A percentile compares a stretch with the other conserved stretches of the same genome.
Conservation (phyloP, 257 asterid species). For the Solanum chaucha region DNA sequence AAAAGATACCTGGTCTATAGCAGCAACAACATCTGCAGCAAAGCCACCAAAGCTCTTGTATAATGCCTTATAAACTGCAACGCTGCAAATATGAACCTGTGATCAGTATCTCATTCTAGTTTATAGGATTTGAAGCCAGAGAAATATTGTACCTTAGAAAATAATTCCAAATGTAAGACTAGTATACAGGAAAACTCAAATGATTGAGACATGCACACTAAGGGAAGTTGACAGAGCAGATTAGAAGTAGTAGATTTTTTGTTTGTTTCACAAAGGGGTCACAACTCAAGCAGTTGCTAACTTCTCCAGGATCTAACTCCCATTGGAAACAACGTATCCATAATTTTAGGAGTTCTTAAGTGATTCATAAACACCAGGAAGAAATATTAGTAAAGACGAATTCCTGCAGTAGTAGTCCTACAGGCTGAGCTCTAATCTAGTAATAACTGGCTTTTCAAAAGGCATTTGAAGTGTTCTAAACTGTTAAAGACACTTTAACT, state of each 20-base stretch:
- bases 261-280: not conserved
- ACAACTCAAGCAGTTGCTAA: not conserved
- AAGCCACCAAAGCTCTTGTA: conserved; percentile 99
- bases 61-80: conserved; percentile 93
- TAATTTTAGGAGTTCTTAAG: not conserved
- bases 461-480: not conserved
- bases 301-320: not conserved
- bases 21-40: conserved; percentile 99
- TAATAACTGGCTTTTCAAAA: not conserved
- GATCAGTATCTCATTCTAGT: not conserved
- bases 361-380: not conserved
- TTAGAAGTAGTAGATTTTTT: not conserved
- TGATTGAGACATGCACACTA: not conserved
- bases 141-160: not conserved
- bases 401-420: not conserved
- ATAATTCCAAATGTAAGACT: not conserved
- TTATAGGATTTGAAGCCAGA: not conserved
- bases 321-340: not conserved
- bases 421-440: not conserved
- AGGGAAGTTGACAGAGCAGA: not conserved
- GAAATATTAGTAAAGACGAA: not conserved
- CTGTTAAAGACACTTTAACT: not conserved
- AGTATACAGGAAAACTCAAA: not conserved
- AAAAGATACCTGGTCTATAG: conserved; percentile 80
- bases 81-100: conserved; percentile 18